phyloP scores from a whole-genome alignment of 2,329 filamentous ascomycete species.

The Rutstroemia sydowiana region DNA sequence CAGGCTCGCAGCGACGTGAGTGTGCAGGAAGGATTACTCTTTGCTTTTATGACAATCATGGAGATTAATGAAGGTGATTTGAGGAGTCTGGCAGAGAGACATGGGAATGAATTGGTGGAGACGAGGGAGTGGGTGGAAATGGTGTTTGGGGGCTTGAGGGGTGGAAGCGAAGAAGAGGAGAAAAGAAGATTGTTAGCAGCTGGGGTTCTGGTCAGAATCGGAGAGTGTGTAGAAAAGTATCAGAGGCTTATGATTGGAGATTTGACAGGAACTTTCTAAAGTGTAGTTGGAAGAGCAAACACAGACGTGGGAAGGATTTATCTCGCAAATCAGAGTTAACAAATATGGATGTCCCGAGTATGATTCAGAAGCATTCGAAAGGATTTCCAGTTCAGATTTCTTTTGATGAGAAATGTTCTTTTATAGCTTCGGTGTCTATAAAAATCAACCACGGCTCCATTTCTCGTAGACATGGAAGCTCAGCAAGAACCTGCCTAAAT shows the following conservation, averaged over 20 bases:
- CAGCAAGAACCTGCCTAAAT: too few species aligned
- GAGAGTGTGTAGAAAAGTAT: conserved; percentile 77
- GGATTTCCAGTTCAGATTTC: too few species aligned
- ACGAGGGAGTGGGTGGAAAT: conserved; percentile 76
- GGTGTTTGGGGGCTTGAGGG: conserved; percentile 54
- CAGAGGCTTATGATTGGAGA: conserved; percentile 71
- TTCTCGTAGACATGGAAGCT: too few species aligned
- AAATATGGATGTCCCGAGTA: too few species aligned
- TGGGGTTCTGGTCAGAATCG: conserved; percentile 67
- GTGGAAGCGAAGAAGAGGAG: conserved; percentile 59
- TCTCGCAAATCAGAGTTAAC: background rate
- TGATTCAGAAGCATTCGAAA: too few species aligned
- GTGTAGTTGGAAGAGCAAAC: background rate
- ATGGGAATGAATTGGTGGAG: conserved; percentile 74
- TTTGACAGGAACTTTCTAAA: conserved; percentile 28
- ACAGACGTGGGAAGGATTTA: background rate
- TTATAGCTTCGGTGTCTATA: too few species aligned
- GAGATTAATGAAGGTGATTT: conserved; percentile 69
- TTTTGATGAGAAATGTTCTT: too few species aligned
- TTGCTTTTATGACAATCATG: conserved; percentile 70
- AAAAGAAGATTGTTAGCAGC: conserved; percentile 73
- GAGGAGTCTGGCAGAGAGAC: conserved; percentile 62
- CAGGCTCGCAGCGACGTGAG: conserved; percentile 52
- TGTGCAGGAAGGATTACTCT: conserved; percentile 68
- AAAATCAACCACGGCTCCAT: too few species aligned